Conservation (phyloP, 2,329 filamentous ascomycete genomes). For the Fusarium marasasianum region DNA sequence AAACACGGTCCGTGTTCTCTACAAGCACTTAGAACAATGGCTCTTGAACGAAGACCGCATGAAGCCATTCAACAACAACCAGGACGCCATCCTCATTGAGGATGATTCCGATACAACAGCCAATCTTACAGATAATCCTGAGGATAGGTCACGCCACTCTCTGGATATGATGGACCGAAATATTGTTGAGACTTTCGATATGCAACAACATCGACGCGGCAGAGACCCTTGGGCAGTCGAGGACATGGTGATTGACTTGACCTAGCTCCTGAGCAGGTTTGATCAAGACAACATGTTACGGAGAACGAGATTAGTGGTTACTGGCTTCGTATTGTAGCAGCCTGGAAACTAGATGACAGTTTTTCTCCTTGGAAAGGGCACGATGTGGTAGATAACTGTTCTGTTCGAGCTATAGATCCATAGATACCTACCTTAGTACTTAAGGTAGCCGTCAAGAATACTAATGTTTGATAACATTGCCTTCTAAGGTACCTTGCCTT, state of each 20-base stretch:
- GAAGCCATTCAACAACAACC: constrained; percentile 14
- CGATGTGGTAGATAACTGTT: background rate
- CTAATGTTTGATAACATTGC: background rate
- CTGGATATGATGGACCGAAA: constrained; percentile 41
- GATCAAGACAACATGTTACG: background rate
- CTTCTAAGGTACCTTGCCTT: background rate
- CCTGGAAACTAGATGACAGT: background rate
- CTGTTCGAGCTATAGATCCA: background rate
- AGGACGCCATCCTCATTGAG: constrained; percentile 40
- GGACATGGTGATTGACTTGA: constrained; percentile 35
- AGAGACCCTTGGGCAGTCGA: constrained; percentile 1
- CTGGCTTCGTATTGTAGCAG: background rate
- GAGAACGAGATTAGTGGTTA: background rate
- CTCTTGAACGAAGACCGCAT: constrained; percentile 56
- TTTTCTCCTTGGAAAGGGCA: constrained; percentile 3
- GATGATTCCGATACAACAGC: constrained; percentile 33
- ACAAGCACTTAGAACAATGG: constrained; percentile 58
- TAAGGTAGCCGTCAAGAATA: constrained; percentile 15
- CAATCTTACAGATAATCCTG: background rate
- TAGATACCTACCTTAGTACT: background rate
- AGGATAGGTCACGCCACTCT: constrained; percentile 6
- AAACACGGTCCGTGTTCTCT: constrained; percentile 59
- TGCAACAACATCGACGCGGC: background rate
- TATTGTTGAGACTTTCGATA: constrained; percentile 1
- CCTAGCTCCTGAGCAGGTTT: constrained; percentile 4